phyloP scores from a whole-genome alignment of 371 early-diverging fungal species.

The Mucor plumbeus region DNA sequence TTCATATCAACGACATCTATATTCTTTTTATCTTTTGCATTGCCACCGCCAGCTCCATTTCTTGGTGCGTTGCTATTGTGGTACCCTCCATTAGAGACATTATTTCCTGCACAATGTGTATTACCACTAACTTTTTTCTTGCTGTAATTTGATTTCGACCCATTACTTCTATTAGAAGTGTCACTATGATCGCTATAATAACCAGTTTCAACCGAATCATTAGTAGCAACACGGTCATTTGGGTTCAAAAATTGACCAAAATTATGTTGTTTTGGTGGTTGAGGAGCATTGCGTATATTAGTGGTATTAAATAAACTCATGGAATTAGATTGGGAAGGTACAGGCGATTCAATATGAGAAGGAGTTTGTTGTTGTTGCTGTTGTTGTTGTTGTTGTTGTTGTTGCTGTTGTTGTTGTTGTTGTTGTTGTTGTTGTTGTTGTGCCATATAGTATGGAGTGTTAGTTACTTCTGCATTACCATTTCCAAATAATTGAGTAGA shows the following conservation, averaged over 20 bases:
- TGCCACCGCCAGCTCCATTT: neutral
- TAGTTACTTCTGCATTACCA: too few relatives aligned
- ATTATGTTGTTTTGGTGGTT: neutral
- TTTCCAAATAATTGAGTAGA: conserved; percentile 18
- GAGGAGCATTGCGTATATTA: conserved; percentile 1
- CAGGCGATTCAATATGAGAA: conserved; percentile 31
- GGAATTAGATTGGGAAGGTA: conserved; percentile 32
- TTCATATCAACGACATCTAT: conserved; percentile 76
- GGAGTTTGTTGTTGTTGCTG: neutral
- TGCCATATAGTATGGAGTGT: neutral
- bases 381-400: neutral
- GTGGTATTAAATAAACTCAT: conserved; percentile 12
- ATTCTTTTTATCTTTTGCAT: conserved; percentile 73
- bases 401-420: neutral
- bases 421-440: neutral
- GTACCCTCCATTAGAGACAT: neutral
- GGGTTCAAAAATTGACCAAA: conserved; percentile 50
- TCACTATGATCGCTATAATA: conserved; percentile 70
- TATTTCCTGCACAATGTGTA: conserved; percentile 14
- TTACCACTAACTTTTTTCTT: conserved; percentile 14
- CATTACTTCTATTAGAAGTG: conserved; percentile 51
- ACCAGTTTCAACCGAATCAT: conserved; percentile 42
- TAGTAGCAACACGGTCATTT: conserved; percentile 35
- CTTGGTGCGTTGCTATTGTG: neutral
- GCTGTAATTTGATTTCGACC: conserved; percentile 13